Percentiles rank a stretch among this genome's conserved stretches.
These are phyloP conservation scores for Candida nonsorbophila DNA, from an alignment of 805 yeast genomes.

Conservation along the genomic window DNA sequence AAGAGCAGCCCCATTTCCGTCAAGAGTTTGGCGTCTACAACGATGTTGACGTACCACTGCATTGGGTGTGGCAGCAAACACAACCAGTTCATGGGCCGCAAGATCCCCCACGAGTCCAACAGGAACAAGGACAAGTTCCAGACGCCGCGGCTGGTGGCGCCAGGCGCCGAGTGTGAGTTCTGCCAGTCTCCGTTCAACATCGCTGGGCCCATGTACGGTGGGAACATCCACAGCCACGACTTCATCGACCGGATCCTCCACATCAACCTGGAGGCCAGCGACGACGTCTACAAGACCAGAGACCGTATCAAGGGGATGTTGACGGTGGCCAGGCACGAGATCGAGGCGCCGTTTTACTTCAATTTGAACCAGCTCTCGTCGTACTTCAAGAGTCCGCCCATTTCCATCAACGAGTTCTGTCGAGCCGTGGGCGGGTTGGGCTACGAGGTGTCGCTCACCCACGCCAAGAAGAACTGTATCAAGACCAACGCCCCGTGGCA, in stretches of 20 bases:
- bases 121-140: slow-evolving; percentile 44
- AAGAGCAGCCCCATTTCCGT: slow-evolving; percentile 75
- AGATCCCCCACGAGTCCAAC: slow-evolving; percentile 9
- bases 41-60: slow-evolving; percentile 78
- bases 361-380: slow-evolving; percentile 74
- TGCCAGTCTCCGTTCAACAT: slow-evolving; percentile 71
- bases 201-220: slow-evolving; percentile 98
- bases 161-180: slow-evolving; percentile 56
- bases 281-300: slow-evolving; percentile 65
- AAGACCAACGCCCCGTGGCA: slow-evolving; percentile 91
- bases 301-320: slow-evolving; percentile 91
- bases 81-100: slow-evolving; percentile 71
- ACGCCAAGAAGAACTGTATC: slow-evolving; percentile 77
- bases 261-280: slow-evolving; percentile 46
- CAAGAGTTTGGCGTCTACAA: slow-evolving; percentile 68
- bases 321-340: slow-evolving; percentile 72
- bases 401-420: slow-evolving; percentile 64
- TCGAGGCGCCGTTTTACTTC: slow-evolving; percentile 70
- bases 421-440: slow-evolving; percentile 86
- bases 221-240: slow-evolving; percentile 61
- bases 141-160: slow-evolving; percentile 37
- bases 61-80: slow-evolving; percentile 77
- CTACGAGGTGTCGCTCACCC: slow-evolving; percentile 78
- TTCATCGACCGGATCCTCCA: slow-evolving; percentile 63
- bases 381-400: slow-evolving; percentile 74